Base-by-base conservation (phyloP, 164 flowering plant genomes). In the Akebia trifoliata region DNA sequence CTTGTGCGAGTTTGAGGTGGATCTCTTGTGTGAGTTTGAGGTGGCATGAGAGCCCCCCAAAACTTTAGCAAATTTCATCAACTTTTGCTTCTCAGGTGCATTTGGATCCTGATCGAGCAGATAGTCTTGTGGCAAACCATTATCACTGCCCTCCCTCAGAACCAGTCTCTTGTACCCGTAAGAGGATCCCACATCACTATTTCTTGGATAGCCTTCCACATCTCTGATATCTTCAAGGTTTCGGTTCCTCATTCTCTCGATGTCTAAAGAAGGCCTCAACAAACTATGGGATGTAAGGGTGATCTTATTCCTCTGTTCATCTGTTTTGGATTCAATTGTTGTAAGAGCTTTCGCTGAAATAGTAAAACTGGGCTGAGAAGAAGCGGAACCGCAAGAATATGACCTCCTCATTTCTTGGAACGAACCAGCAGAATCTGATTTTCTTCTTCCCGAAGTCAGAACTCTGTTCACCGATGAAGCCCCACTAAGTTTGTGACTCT, bases 21-120 rank as follows among this genome's bases (percentile, higher is more conserved):
- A 50, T 66, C 71, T 79, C 60, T 39, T 63, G 29, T 64, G 78
- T n/a, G 5, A 1, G 32, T 32, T 71, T 8, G 18, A 50, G 10
- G 34, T 43, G 34, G 50, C 50, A 6, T 62, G 67, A 21, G 81
- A 71, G 25, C 62, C 66, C 60, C 64, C 77, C 52, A 90, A 69
- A 52, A 60, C 93, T 53, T 73, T 74, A 6, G 95, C 95, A 63
- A 72, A 83, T 68, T 87, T 87, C 54, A 59, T 61, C 73, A 90
- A 45, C 37, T 84, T 82, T 2, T 68, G 43, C 71, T 76, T 81
- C 43, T 67, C 69, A 22, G 11, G 11, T 6, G 65, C 38, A 25
- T n/a, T n/a, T n/a, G 50, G 43, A 14, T 65, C 69, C 21, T 48
- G 65, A 45, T 72, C 61, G 5, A 43, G 50, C 8, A n/a, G 43